phyloP scores from a whole-genome alignment of 208 protist genomes.

The Leishmania gerbilli region DNA sequence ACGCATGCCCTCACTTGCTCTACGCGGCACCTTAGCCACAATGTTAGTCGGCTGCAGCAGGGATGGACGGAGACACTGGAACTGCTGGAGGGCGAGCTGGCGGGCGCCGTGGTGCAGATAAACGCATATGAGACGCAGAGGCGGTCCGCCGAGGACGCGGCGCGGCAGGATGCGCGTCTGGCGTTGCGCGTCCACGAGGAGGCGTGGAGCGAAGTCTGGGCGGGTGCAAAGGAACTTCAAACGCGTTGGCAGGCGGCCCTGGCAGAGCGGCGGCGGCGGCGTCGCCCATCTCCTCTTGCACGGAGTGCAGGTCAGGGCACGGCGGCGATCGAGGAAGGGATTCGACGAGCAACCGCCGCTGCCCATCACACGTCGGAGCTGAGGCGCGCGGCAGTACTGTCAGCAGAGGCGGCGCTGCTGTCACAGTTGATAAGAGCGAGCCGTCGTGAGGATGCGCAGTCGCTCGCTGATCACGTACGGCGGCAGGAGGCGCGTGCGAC shows the following conservation, averaged over 20 bases:
- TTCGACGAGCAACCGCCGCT: neutral
- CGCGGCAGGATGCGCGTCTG: conserved; percentile 16
- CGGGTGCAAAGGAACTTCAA: neutral
- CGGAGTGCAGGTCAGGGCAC: neutral
- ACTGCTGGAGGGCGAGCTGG: conserved; percentile 29
- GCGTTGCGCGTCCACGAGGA: conserved; percentile 2
- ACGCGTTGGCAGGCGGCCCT: neutral
- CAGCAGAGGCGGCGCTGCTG: conserved; percentile 16
- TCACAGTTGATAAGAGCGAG: conserved; percentile 3
- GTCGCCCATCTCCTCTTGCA: neutral
- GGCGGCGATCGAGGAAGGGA: neutral
- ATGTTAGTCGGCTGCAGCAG: conserved; percentile 8
- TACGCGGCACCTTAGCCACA: conserved; percentile 1
- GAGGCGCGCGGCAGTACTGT: conserved; percentile 4
- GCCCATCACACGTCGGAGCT: conserved; percentile 10
- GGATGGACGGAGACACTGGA: conserved; percentile 22
- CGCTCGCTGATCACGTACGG: conserved; percentile 7
- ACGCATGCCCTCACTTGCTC: neutral
- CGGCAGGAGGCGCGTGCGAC: conserved; percentile 15
- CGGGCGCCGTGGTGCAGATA: conserved; percentile 10
- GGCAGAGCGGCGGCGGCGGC: neutral
- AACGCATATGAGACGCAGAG: conserved; percentile 23
- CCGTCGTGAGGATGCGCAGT: conserved; percentile 1
- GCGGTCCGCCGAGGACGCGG: conserved; percentile 18
- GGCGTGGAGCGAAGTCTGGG: conserved; percentile 19